A percentile compares a stretch with the other conserved stretches of the same genome.
These are phyloP conservation scores for Backusella luteola DNA, from an alignment of 192 early-diverging fungal species.

Conservation along the genomic window DNA sequence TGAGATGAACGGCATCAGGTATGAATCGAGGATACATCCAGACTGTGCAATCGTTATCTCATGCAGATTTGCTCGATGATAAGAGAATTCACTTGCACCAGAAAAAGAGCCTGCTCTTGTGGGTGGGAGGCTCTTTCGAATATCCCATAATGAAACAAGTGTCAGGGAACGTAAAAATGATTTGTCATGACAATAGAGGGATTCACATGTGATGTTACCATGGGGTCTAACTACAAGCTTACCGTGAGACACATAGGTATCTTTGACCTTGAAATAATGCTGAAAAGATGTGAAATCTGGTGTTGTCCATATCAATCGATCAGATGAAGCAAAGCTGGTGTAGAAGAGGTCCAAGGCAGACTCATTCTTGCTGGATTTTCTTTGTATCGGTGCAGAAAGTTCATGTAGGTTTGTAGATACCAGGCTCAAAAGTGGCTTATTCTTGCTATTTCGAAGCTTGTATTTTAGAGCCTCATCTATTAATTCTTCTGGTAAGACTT, in stretches of 20 bases:
- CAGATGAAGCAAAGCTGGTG: slow-evolving; percentile 5
- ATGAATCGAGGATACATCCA: slow-evolving; percentile 12
- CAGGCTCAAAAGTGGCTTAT: slow-evolving; percentile 17
- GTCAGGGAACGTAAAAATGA: slow-evolving; percentile 8
- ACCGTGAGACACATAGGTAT: slow-evolving; percentile 36
- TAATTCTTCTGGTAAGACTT: slow-evolving; percentile 18
- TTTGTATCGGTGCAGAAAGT: slow-evolving; percentile 1
- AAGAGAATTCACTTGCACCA: slow-evolving; percentile 21
- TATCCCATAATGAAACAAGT: slow-evolving; percentile 33
- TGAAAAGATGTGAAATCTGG: slow-evolving; percentile 15
- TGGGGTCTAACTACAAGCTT: slow-evolving; percentile 25
- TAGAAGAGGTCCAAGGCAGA: slow-evolving; percentile 23
- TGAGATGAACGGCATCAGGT: not conserved
- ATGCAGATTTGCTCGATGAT: not conserved
- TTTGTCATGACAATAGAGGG: not conserved
- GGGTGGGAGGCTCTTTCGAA: slow-evolving; percentile 25
- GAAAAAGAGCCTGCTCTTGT: slow-evolving; percentile 25
- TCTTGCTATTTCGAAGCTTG: slow-evolving; percentile 16
- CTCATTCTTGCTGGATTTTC: slow-evolving; percentile 22
- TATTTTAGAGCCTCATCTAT: slow-evolving; percentile 18
- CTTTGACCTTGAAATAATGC: slow-evolving; percentile 31
- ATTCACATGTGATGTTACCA: slow-evolving; percentile 14
- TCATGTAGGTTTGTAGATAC: slow-evolving; percentile 37
- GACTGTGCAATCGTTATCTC: slow-evolving; percentile 3
- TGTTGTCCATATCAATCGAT: slow-evolving; percentile 21